phyloP scores from a whole-genome alignment of 2,329 filamentous ascomycete species.

The Apiospora kogelbergensis region DNA sequence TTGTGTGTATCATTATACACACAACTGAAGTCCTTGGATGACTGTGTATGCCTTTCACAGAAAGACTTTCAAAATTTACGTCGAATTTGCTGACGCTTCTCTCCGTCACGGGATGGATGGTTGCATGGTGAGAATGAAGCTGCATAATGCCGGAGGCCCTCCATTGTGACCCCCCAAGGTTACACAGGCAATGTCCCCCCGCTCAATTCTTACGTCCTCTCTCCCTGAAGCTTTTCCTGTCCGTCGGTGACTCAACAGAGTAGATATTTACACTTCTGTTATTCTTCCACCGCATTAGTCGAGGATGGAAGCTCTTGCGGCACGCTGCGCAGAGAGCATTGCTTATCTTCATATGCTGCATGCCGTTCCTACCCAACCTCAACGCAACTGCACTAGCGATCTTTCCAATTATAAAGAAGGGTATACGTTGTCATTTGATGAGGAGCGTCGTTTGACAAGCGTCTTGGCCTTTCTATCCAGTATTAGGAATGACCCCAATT shows the following conservation, averaged over 20 bases:
- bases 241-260: not conserved
- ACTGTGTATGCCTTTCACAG: not conserved
- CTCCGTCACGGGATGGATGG: not conserved
- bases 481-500: constrained; percentile 25
- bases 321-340: constrained; percentile 26
- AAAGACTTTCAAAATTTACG: too few relatives aligned
- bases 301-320: constrained; percentile 10
- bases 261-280: too few relatives aligned
- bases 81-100: not conserved
- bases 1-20: too few relatives aligned
- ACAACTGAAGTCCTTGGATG: not conserved
- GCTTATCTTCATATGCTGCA: constrained; percentile 28
- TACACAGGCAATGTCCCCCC: not conserved
- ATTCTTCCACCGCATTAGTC: too few relatives aligned
- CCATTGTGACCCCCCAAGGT: not conserved
- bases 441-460: constrained; percentile 29
- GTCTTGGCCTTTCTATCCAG: constrained; percentile 35
- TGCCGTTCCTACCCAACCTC: constrained; percentile 21
- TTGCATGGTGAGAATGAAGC: not conserved
- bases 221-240: not conserved
- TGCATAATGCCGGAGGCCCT: not conserved
- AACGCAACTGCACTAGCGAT: constrained; percentile 15
- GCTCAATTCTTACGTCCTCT: not conserved
- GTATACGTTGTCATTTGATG: constrained; percentile 31
- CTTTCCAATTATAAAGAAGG: constrained; percentile 10